A percentile compares a stretch with the other conserved stretches of the same genome.
Conservation (phyloP, 2,329 filamentous ascomycete species). For the Chaetomiaceae sp. region DNA sequence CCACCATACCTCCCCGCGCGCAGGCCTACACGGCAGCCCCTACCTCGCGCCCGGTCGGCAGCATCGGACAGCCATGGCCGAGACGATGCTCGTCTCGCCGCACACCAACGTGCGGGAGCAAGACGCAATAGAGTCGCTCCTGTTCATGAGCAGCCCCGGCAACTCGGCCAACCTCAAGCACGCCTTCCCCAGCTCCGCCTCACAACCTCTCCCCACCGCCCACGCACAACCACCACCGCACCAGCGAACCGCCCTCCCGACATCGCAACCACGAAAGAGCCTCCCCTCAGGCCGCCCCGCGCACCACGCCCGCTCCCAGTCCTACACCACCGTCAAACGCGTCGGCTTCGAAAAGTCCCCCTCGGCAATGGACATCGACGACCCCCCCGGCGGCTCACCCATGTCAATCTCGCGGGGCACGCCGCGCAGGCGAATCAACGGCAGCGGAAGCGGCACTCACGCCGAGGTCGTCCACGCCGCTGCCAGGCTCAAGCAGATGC, state of each 20-base stretch:
- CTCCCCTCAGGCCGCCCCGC: constrained; percentile 45
- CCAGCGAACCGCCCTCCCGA: constrained; percentile 41
- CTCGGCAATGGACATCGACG: constrained; percentile 45
- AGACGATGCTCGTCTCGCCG: constrained; percentile 60
- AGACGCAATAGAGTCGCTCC: constrained; percentile 72
- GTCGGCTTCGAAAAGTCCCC: constrained; percentile 47
- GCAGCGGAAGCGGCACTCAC: constrained; percentile 21
- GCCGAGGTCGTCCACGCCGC: constrained; percentile 26
- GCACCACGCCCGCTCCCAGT: constrained; percentile 26
- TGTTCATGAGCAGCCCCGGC: constrained; percentile 77
- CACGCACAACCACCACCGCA: constrained; percentile 15
- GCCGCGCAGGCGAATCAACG: constrained; percentile 42
- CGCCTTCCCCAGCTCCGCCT: constrained; percentile 42
- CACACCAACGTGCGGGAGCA: constrained; percentile 69
- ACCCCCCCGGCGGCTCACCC: constrained; percentile 30
- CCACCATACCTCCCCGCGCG: constrained; percentile 41
- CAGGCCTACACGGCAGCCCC: constrained; percentile 33
- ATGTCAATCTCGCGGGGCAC: constrained; percentile 32
- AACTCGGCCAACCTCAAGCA: constrained; percentile 62
- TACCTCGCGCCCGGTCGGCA: constrained; percentile 33
- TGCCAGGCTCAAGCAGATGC: constrained; percentile 42
- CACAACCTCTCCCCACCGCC: constrained; percentile 32
- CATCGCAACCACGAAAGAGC: constrained; percentile 46
- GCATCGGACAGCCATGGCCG: constrained; percentile 37
- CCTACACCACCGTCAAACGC: constrained; percentile 37